These are phyloP conservation scores for Stentor coeruleus DNA, from an alignment of 73 alveolate genomes.

Conservation along the genomic window DNA sequence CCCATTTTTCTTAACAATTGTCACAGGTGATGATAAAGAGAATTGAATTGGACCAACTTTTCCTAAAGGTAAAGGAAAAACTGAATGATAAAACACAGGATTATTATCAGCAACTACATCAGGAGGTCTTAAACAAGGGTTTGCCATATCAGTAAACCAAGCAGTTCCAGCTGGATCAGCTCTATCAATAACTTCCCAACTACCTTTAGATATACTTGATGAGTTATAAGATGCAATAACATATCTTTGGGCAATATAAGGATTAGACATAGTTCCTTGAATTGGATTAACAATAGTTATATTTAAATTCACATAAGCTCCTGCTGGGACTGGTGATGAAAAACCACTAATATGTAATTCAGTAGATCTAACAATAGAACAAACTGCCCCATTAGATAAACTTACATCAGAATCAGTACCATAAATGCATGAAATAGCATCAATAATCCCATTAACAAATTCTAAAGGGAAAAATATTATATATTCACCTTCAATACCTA, in stretches of 20 bases:
- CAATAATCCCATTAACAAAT: not conserved
- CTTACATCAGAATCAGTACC: not conserved
- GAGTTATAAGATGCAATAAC: not conserved
- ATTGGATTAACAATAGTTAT: not conserved
- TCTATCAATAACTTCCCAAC: not conserved
- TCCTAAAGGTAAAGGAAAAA: not conserved
- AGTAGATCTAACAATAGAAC: not conserved
- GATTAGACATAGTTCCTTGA: constrained; percentile 5
- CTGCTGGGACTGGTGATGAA: not conserved
- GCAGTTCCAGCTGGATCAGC: constrained; percentile 8
- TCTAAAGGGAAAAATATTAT: not conserved
- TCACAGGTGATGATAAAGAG: not conserved
- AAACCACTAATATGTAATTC: constrained; percentile 13
- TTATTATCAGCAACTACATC: not conserved
- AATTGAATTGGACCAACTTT: not conserved
- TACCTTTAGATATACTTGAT: not conserved
- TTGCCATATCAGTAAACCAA: not conserved
- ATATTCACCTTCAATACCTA: not conserved
- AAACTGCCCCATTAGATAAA: not conserved
- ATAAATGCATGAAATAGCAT: not conserved
- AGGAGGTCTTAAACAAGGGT: not conserved
- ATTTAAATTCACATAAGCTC: not conserved
- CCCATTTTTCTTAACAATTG: not conserved
- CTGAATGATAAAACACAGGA: not conserved
- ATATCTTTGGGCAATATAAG: not conserved